Evolutionary conservation across 1,284 basidiomycete genomes (phyloP), one percentile per base, ranked within the genome.

Genomic region (Volvariella surrecta): DNA sequence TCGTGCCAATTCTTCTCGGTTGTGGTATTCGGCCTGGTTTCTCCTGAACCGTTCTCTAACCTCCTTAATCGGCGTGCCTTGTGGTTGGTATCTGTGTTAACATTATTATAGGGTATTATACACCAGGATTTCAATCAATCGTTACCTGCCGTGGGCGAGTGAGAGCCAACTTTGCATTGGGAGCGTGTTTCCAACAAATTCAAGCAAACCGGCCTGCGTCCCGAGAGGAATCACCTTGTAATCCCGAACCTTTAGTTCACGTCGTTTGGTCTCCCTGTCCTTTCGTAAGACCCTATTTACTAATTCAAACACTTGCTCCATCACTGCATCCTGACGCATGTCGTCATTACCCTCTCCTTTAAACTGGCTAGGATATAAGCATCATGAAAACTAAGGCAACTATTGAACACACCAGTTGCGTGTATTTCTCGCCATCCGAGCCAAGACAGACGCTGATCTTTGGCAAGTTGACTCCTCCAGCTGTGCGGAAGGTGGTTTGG

Each of bases 261-360:
- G 79, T 43, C 76, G 74, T 42, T 74, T 73, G 0, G 93, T 90
- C 49, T 86, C 79, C 19, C 80, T 72, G 58, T 98, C 91, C 9
- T 71, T 70, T 7, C 58, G 55, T 4, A 99, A 73, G 1, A 97
- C 74, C 3, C 75, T 66, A 50, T 99, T 98, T 44, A 93, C 86
- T 34, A 98, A 72, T 22, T 82, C 80, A 56, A 99, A 99, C 1
- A 97, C 91, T 63, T 99, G 96, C 58, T 97, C 92, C 94, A 99
- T 97, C 38, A 99, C 91, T 0, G 95, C 94, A 58, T 99, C 95
- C 62, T 99, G 96, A 21, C 95, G 81, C 24, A 96, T 63, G 56
- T 99, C 95, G 52, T 97, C 93, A 15, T 83, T 76, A 2, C 83
- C 83, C 62, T 86, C 79, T 9, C 89, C 88, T 61, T 99, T 99